Evolutionary conservation across 805 yeast genomes (phyloP).

Genomic region (Kodamaea kaohsiungensis): DNA sequence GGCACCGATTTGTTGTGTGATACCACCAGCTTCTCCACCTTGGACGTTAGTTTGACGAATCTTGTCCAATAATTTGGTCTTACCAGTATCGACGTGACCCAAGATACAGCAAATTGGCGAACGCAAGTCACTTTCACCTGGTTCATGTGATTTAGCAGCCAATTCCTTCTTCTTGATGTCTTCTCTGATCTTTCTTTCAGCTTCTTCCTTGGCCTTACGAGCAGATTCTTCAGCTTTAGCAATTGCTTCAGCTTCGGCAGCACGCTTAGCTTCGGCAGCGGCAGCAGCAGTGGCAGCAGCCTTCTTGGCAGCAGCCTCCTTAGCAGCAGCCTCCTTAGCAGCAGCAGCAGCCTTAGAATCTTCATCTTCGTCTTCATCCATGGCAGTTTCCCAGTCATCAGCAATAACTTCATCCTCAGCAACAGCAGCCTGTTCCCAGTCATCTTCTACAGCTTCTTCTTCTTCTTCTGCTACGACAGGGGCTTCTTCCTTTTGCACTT

Average conservation of each 20-base stretch:
- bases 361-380: slow-evolving; percentile 30
- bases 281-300: slow-evolving; percentile 20
- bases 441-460: slow-evolving; percentile 71
- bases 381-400: slow-evolving; percentile 53
- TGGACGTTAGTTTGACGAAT: slow-evolving; percentile 98
- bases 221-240: slow-evolving; percentile 23
- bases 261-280: slow-evolving; percentile 30
- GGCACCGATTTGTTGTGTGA: slow-evolving; percentile 99
- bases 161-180: slow-evolving; percentile 11
- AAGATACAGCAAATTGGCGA: slow-evolving; percentile 98
- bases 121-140: slow-evolving; percentile 65
- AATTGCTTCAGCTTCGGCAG: slow-evolving; percentile 15
- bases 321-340: slow-evolving; percentile 22
- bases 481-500: slow-evolving; percentile 23
- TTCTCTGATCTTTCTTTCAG: slow-evolving; percentile 16
- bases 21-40: slow-evolving; percentile 99
- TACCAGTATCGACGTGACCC: slow-evolving; percentile 99
- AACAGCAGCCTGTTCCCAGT: slow-evolving; percentile 78
- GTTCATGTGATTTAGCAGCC: slow-evolving; percentile 17
- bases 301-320: slow-evolving; percentile 13
- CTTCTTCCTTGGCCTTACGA: slow-evolving; percentile 37
- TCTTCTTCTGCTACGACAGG: slow-evolving; percentile 30
- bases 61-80: slow-evolving; percentile 93
- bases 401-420: slow-evolving; percentile 59
- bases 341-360: slow-evolving; percentile 30